Base-by-base conservation (phyloP, 176 grass and related monocot species). In the Hyparrhenia diplandra region DNA sequence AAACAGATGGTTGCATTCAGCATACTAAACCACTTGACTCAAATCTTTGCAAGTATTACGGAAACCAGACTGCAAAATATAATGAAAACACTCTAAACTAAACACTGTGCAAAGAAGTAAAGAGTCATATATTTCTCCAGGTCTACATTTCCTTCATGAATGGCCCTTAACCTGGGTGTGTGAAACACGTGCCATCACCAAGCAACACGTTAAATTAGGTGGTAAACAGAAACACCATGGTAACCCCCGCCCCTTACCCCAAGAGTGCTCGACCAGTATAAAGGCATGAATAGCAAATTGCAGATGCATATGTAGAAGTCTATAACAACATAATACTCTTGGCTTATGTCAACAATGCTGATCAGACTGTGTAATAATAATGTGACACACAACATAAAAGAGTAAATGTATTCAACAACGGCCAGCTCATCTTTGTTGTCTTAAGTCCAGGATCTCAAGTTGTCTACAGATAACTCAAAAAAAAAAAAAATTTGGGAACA, bases 11-110 rank as follows among this genome's bases (percentile, higher is more conserved):
- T 35, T 36, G 60, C 24, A 46, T 23, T 64, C 18, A 64, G 34
- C 37, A 70, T 11, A 71, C 43, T 29, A 12, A 71, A 42, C 9
- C 36, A 31, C 18, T 28, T 41, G 45, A 60, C 83, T 79, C 21
- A 64, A 36, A 72, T 88, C 49, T 73, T 84, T 61, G 62, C 31
- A 78, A 54, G 52, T 82, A 79, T 72, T 64, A 80, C 13, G 17
- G 14, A 54, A 55, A 60, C n/a, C 6, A 20, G n/a, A 54, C n/a
- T 69, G 32, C 21, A 36, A 41, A 69, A 29, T 57, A 77, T 40
- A 41, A 70, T 3, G 37, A 18, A 41, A 28, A 62, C 1, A 28
- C 21, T 16, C 37, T 64, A 21, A 39, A 40, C 24, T 42, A 71
- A 25, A 59, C 16, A 35, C 4, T 81, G 47, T 3, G 8, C 47